Base-by-base conservation (phyloP, 768 basidiomycete genomes). In the Lactarius pseudohatsudake region DNA sequence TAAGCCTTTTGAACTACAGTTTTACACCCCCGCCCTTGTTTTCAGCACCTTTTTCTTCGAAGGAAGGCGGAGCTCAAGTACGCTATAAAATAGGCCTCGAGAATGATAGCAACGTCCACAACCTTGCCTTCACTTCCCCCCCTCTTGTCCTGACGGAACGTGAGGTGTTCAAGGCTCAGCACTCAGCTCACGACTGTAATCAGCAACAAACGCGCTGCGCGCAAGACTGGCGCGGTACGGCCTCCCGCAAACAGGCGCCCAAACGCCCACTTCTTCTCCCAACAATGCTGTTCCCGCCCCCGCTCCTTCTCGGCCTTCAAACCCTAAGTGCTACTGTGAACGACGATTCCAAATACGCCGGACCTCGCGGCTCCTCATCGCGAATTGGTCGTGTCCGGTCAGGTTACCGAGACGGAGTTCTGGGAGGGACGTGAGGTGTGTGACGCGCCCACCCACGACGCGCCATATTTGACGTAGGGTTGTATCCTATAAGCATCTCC, bases 371-470 rank as follows among this genome's bases (percentile, higher is more conserved):
- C 85, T 13, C 79, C 98, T 54, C 96, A 98, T 76, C 86, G 87
- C 45, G 92, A 96, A 58, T 85, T 98, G 66, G 97, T 98, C 56
- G 86, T 92, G 76, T 81, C 81, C 34, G 87, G 89, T 11, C 89
- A 92, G 69, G 90, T 99, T 36, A 90, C 89, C 1, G 96, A 98
- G 76, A 84, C 86, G 0, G 97, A 99, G 71, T 99, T 98, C 76
- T 98, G 97, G 97, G 94, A 95, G 67, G 94, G 94, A 36, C 83
- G 97, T 73, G 91, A 97, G 84, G 94, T 97, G 74, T 61, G 74
- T 72, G 55, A 67, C 59, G 32, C 30, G 53, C 26, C 57, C 55
- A 69, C 67, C 63, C 64, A 62, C 57, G 66, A 63, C 57, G 53
- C 62, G 70, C 59, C 63, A 71, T 73, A 41, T 40, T 70, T 78